Evolutionary conservation across 208 protist species (phyloP), one percentile per base, ranked within the genome.

Genomic region (Leishmania major): DNA sequence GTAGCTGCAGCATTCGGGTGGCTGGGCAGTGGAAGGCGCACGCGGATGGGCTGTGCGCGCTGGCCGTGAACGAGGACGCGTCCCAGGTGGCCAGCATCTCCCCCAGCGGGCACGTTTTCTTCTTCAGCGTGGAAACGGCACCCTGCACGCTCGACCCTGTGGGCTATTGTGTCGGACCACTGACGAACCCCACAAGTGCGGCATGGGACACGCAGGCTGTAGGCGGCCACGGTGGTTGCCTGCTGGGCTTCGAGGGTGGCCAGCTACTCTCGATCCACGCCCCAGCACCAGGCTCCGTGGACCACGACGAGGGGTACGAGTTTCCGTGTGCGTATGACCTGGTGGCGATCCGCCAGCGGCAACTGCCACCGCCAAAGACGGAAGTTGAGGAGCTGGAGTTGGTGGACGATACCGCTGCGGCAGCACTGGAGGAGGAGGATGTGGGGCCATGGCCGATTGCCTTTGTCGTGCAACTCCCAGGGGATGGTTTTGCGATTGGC

Each of bases 71-170:
- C 60, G 71, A 84, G 22, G 85, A 89, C 28, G 92, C 92, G 47
- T 78, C 83, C 17, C 84, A 86, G 67, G 84, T 99, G 5, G 98
- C 92, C 28, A 99, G 97, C 45, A 88, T 94, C 31, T 91, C 96
- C 4, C 78, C 47, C 8, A 89, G 98, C 79, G 92, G 91, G 2
- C 95, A 90, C 15, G 84, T 98, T n/a, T 99, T 99, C 80, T 99
- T 99, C 89, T 98, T 99, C 77, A 76, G 82, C 1, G 86, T 96
- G n/a, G 74, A 77, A 45, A 35, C 64, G 59, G n/a, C 80, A 15
- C 66, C 74, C 22, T 51, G 77, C 15, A 84, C 57, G 49, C 84
- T 96, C 45, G 13, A 75, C 62, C 93, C 97, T 22, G 80, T 97
- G 55, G 97, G 96, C 10, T 98, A 96, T 83, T 96, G 95, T 75